These are phyloP conservation scores for Sugiyamaella floridensis DNA, from an alignment of 805 yeast species.

Conservation along the genomic window DNA sequence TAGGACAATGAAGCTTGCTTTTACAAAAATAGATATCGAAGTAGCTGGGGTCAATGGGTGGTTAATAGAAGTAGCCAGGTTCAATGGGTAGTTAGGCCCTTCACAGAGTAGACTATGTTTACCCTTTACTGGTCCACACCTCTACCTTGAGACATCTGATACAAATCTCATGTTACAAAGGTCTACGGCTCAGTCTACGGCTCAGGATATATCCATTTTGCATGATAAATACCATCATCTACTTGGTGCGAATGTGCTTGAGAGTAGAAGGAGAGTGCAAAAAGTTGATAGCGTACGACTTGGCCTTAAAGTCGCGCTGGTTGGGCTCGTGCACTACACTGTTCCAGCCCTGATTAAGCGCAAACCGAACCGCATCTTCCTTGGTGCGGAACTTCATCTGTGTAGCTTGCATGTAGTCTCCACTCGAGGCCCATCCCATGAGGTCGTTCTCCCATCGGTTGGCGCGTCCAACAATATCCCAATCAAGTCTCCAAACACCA, in stretches of 20 bases:
- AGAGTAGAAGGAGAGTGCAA: constrained; percentile 60
- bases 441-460: constrained; percentile 87
- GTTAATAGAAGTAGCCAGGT: no score
- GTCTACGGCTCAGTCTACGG: background rate
- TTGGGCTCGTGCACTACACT: constrained; percentile 79
- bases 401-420: constrained; percentile 76
- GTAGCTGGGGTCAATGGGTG: no score
- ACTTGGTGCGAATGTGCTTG: constrained; percentile 77
- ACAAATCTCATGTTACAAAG: background rate
- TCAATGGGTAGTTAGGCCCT: no score
- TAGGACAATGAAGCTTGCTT: background rate
- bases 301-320: constrained; percentile 61
- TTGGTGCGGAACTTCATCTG: constrained; percentile 64
- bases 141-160: no score
- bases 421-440: constrained; percentile 75
- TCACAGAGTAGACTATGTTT: no score
- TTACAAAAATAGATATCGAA: no score
- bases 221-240: constrained; percentile 15
- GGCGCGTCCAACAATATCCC: constrained; percentile 72
- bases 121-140: no score
- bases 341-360: constrained; percentile 80
- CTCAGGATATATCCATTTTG: background rate
- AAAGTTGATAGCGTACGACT: constrained; percentile 69
- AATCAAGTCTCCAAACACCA: constrained; percentile 64
- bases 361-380: constrained; percentile 73